These are phyloP conservation scores for Symbiodinium pilosum DNA, from an alignment of 73 alveolate genomes.

Conservation along the genomic window DNA sequence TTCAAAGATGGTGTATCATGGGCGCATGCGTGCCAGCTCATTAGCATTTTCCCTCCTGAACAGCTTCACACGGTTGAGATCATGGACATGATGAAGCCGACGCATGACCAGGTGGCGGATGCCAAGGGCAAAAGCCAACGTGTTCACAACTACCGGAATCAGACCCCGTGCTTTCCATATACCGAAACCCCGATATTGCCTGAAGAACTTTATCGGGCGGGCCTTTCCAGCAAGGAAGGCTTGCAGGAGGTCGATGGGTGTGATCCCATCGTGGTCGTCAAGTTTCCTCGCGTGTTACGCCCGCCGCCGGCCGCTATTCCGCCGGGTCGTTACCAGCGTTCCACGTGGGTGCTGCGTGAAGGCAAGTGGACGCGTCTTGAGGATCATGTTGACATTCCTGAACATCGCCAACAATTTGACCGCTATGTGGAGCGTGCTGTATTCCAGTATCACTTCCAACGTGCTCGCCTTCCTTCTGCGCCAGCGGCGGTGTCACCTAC, in stretches of 20 bases:
- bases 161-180: constrained; percentile 8
- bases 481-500: not conserved
- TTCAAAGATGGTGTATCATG: not conserved
- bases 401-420: not conserved
- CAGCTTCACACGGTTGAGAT: not conserved
- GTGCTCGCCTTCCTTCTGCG: not conserved
- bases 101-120: not conserved
- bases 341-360: not conserved
- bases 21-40: not conserved
- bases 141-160: not conserved
- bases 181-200: constrained; percentile 49
- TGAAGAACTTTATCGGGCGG: not conserved
- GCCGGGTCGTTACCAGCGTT: not conserved
- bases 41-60: not conserved
- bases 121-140: not conserved
- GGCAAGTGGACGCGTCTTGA: not conserved
- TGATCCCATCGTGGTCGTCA: constrained; percentile 28
- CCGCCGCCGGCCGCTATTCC: not conserved
- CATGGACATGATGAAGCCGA: not conserved
- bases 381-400: not conserved
- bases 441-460: not conserved
- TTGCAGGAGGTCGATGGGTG: not conserved
- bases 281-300: not conserved
- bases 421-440: not conserved
- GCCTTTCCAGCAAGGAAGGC: not conserved